Conservation (phyloP, 2,329 filamentous ascomycete genomes). For the Colletotrichum liriopes region DNA sequence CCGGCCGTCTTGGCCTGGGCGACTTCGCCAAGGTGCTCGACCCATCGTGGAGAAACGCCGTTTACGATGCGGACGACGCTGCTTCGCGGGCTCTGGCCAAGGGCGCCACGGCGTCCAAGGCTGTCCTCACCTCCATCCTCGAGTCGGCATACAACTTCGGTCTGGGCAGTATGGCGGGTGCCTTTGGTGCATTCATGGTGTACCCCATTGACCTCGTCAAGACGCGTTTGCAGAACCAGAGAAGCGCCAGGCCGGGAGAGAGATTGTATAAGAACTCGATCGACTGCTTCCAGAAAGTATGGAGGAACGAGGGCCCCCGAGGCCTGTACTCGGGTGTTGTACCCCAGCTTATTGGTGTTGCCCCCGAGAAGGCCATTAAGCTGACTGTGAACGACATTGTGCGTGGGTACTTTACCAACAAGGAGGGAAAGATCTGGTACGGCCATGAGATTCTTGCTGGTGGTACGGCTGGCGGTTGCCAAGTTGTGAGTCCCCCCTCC, state of each 20-base stretch:
- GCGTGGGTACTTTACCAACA: slow-evolving; percentile 81
- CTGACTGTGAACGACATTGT: slow-evolving; percentile 97
- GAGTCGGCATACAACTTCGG: slow-evolving; percentile 92
- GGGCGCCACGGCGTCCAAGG: slow-evolving; percentile 63
- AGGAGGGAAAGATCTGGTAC: slow-evolving; percentile 80
- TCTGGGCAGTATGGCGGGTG: slow-evolving; percentile 90
- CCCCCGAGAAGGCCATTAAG: slow-evolving; percentile 99
- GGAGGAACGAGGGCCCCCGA: slow-evolving; percentile 90
- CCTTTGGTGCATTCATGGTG: slow-evolving; percentile 99
- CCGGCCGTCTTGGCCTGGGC: slow-evolving; percentile 83
- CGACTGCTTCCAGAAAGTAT: slow-evolving; percentile 94
- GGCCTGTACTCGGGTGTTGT: slow-evolving; percentile 96
- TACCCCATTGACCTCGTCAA: slow-evolving; percentile 99
- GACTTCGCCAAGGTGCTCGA: slow-evolving; percentile 98
- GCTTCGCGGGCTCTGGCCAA: slow-evolving; percentile 54
- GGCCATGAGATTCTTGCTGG: slow-evolving; percentile 86
- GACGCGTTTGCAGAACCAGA: slow-evolving; percentile 98
- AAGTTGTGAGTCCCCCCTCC: slow-evolving; percentile 81
- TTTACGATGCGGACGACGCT: slow-evolving; percentile 66
- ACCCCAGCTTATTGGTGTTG: slow-evolving; percentile 95
- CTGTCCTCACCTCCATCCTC: slow-evolving; percentile 74
- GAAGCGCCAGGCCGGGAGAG: slow-evolving; percentile 85
- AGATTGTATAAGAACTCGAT: slow-evolving; percentile 96
- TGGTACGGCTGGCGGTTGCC: slow-evolving; percentile 91
- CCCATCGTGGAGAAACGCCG: slow-evolving; percentile 85